A percentile compares a stretch with the other conserved stretches of the same genome.
phyloP scores from a whole-genome alignment of 2,329 filamentous ascomycete genomes.

The Diaporthe australafricana region DNA sequence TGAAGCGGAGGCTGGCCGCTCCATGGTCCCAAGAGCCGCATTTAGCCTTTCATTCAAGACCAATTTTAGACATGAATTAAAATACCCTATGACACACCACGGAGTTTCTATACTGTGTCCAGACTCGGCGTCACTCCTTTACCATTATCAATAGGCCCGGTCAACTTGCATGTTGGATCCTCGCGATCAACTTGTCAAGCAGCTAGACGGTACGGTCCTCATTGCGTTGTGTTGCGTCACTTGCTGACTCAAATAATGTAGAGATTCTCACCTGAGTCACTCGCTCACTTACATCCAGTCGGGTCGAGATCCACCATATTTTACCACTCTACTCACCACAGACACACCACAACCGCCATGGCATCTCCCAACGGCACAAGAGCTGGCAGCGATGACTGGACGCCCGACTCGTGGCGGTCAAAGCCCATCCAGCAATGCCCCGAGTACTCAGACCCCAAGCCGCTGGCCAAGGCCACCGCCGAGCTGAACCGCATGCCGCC shows the following conservation, averaged over 20 bases:
- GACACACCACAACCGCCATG: background rate
- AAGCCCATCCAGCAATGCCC: slow-evolving; percentile 85
- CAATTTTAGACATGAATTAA: background rate
- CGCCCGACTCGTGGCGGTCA: slow-evolving; percentile 76
- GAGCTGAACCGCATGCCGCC: slow-evolving; percentile 80
- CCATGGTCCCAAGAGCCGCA: background rate
- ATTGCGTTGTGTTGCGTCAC: background rate
- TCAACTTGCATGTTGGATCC: background rate
- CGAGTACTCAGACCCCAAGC: slow-evolving; percentile 71
- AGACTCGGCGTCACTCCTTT: background rate
- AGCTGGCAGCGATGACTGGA: slow-evolving; percentile 55
- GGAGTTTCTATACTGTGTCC: background rate
- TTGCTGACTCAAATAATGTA: slow-evolving; percentile 15
- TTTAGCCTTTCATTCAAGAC: slow-evolving; percentile 15
- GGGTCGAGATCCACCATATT: slow-evolving; percentile 15
- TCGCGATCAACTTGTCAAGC: too few relatives aligned
- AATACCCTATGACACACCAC: background rate
- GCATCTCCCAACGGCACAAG: slow-evolving; percentile 27
- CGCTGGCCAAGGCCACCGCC: slow-evolving; percentile 68
- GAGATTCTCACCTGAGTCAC: slow-evolving; percentile 15
- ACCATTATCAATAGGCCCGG: background rate
- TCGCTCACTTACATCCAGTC: slow-evolving; percentile 11
- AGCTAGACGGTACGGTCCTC: background rate
- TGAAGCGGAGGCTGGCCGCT: background rate
- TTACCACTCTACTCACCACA: background rate